Conservation (phyloP, 345 rosid genomes). For the Euclidium syriacum region DNA sequence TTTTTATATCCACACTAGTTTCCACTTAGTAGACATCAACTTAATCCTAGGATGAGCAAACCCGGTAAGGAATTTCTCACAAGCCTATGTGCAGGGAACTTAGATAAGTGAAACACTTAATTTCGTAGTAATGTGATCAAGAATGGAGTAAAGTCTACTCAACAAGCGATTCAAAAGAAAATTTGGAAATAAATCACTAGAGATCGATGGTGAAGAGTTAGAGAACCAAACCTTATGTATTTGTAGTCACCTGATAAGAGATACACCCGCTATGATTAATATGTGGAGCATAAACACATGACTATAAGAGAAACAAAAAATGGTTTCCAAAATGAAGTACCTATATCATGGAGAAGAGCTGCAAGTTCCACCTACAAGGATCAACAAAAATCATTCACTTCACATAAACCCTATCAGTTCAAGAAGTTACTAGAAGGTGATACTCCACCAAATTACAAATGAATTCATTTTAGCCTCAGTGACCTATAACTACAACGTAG, state of each 20-base stretch:
- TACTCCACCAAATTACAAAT: not conserved
- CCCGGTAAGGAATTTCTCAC: not conserved
- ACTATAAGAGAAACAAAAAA: not conserved
- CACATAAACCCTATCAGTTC: not conserved
- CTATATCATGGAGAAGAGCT: constrained; percentile 88
- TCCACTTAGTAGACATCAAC: not conserved
- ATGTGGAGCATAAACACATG: not conserved
- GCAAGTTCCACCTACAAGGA: constrained; percentile 70
- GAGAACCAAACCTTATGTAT: constrained; percentile 57
- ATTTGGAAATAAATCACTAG: not conserved
- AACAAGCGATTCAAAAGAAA: not conserved
- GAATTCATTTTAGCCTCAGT: not conserved
- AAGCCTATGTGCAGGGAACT: constrained; percentile 3
- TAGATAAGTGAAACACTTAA: not conserved
- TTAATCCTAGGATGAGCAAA: not conserved
- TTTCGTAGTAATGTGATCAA: not conserved
- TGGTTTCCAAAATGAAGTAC: constrained; percentile 15
- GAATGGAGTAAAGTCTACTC: not conserved
- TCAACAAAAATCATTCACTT: not conserved
- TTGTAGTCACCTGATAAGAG: constrained; percentile 69
- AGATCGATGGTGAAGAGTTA: too few species aligned
- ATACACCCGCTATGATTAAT: not conserved
- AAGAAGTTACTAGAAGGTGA: not conserved
- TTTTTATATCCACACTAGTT: not conserved
- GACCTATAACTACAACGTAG: not conserved